Percentiles rank a stretch among this genome's conserved stretches.
Evolutionary conservation across 2,329 filamentous ascomycete genomes (phyloP).

Genomic region (Ceratocystis diversiconidia): DNA sequence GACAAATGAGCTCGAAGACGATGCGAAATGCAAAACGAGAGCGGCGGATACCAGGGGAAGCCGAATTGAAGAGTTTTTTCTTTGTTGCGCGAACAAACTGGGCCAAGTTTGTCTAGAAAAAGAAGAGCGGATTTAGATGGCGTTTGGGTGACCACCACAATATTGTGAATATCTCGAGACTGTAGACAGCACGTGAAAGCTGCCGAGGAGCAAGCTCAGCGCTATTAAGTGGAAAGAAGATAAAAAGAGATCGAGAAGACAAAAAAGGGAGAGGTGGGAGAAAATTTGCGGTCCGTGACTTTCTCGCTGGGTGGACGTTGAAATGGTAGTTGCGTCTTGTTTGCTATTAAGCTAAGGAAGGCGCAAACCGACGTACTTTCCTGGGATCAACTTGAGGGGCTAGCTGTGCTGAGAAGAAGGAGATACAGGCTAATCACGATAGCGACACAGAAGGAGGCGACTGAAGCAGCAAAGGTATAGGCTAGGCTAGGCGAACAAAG

Average conservation of each 20-base stretch:
- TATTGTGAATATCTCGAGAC: not conserved
- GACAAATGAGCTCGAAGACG: not conserved
- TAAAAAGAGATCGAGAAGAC: not conserved
- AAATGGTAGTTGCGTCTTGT: not conserved
- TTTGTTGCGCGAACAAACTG: not conserved
- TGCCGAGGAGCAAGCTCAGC: not conserved
- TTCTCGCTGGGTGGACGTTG: not conserved
- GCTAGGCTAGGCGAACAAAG: not conserved
- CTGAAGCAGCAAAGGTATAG: not conserved
- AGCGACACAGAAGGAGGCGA: not conserved
- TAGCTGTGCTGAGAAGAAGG: too few relatives aligned
- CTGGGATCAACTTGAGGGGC: not conserved
- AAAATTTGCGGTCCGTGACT: not conserved
- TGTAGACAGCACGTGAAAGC: not conserved
- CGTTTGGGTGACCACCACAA: not conserved
- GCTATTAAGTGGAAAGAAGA: not conserved
- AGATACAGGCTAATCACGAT: not conserved
- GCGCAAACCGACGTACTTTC: not conserved
- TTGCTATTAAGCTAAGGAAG: not conserved
- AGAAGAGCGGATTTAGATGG: not conserved
- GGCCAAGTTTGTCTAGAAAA: not conserved
- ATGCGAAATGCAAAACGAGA: not conserved
- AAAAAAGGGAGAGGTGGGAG: not conserved
- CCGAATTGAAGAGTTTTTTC: not conserved
- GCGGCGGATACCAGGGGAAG: not conserved